A percentile compares a stretch with the other conserved stretches of the same genome.
Evolutionary conservation across 768 basidiomycete species (phyloP).

Genomic region (Serendipita sp.): DNA sequence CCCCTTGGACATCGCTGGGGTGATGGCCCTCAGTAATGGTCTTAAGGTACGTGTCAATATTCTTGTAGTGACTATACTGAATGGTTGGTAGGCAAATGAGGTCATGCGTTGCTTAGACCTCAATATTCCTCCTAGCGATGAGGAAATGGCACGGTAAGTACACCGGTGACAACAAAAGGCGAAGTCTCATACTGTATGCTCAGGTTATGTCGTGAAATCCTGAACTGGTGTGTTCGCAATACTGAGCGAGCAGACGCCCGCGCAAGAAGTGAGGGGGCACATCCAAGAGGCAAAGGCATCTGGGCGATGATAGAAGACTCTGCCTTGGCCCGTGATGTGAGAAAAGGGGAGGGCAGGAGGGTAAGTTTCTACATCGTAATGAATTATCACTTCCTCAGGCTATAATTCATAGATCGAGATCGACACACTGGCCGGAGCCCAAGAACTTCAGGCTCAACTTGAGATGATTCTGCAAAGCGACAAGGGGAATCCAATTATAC

Average conservation of each 20-base stretch:
- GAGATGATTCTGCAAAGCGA: conserved; percentile 17
- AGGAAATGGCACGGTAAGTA: conserved; percentile 48
- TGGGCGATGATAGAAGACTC: conserved; percentile 82
- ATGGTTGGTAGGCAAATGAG: conserved; percentile 35
- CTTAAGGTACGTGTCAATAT: conserved; percentile 30
- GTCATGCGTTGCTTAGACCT: conserved; percentile 86
- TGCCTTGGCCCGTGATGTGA: conserved; percentile 45
- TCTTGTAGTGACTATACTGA: neutral
- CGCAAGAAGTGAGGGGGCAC: conserved; percentile 31
- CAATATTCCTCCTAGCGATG: conserved; percentile 74
- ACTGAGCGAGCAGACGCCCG: conserved; percentile 67
- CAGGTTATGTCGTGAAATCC: conserved; percentile 72
- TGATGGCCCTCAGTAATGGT: conserved; percentile 80
- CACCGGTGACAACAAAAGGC: neutral
- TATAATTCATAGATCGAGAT: neutral
- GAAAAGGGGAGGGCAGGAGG: conserved; percentile 36
- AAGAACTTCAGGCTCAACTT: neutral
- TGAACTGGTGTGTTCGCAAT: conserved; percentile 82
- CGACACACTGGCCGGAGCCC: neutral
- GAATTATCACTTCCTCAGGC: conserved; percentile 28
- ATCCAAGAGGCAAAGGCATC: conserved; percentile 36
- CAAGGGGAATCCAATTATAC: conserved; percentile 23
- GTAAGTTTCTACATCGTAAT: conserved; percentile 16
- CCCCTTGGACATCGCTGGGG: conserved; percentile 69
- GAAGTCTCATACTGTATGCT: neutral